Percentiles rank a stretch among this genome's conserved stretches.
Conservation (phyloP, 73 alveolate genomes). For the Symbiodinium pilosum region DNA sequence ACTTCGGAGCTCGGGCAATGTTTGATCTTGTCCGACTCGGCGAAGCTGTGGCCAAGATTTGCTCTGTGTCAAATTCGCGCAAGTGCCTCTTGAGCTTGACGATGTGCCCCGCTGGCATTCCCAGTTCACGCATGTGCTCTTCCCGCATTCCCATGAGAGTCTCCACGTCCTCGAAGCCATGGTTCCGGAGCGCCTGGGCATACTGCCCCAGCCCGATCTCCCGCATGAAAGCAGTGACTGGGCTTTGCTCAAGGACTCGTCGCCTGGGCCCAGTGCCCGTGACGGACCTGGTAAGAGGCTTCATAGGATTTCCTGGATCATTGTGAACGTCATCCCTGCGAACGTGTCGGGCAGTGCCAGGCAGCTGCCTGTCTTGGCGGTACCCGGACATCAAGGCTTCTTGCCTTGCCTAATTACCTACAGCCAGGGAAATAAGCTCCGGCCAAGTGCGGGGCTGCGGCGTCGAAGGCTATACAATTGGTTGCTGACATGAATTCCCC, state of each 20-base stretch:
- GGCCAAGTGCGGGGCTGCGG: too few species aligned
- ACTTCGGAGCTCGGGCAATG: neutral
- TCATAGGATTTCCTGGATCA: too few species aligned
- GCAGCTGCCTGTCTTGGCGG: too few species aligned
- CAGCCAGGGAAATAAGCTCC: too few species aligned
- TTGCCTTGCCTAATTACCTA: too few species aligned
- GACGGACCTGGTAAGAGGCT: too few species aligned
- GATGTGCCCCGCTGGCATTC: slow-evolving; percentile 7
- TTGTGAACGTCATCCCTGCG: too few species aligned
- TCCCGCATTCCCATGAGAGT: neutral
- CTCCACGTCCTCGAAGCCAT: neutral
- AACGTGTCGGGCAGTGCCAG: too few species aligned
- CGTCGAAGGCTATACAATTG: too few species aligned
- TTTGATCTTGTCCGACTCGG: neutral
- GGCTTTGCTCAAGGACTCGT: neutral
- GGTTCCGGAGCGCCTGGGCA: neutral
- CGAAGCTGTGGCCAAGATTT: neutral
- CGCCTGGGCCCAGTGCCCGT: neutral
- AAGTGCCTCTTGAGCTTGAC: neutral
- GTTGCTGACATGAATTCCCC: too few species aligned
- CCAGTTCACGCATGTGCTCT: neutral
- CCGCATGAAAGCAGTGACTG: neutral
- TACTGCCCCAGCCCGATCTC: neutral
- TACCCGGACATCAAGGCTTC: too few species aligned
- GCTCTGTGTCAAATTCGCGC: neutral